Evolutionary conservation across 176 grass and related monocot species (phyloP), one percentile per base, ranked within the genome.

Genomic region (Aegilops umbellulata): DNA sequence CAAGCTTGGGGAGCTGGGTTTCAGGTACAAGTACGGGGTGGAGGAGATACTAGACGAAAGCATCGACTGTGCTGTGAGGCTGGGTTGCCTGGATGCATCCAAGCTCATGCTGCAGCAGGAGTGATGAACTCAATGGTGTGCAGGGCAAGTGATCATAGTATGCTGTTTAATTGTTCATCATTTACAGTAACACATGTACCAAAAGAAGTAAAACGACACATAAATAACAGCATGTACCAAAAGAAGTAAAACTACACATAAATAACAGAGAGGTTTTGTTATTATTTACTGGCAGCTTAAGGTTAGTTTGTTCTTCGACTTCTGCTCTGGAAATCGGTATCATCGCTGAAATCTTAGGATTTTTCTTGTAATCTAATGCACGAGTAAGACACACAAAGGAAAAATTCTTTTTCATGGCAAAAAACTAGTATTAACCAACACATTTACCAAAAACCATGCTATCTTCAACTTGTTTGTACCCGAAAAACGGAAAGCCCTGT

Each of bases 1-100:
- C 44, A 92, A 83, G 65, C 24, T 88, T 69, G 57, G 76, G 5
- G 87, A 94, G 64, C 68, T 90, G 81, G 90, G 90, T 1, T 94
- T 94, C 42, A 87, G 58, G 29, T 94, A 92, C 74, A 87, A 85
- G 81, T 82, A 94, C 30, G 42, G 58, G 14, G 31, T 83, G 72
- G 71, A 90, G 61, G 77, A 94, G 61, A 78, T 83, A 89, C 67
- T 92, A 7, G 79, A 78, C 4, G 72, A 32, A 38, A 92, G 64
- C 83, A 14, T 94, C 8, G 72, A 85, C 67, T 92, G 87, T 63
- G 75, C 79, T 5, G 83, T 85, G 84, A 91, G 86, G 51, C 10
- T 87, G 10, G 81, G 46, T 14, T 6, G 1, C 41, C 82, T 86
- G 58, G 77, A 90, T 44, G 35, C 53, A 14, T 80, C 87, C 17